Evolutionary conservation across 2,329 filamentous ascomycete species (phyloP).

Genomic region (Rosellinia necatrix): DNA sequence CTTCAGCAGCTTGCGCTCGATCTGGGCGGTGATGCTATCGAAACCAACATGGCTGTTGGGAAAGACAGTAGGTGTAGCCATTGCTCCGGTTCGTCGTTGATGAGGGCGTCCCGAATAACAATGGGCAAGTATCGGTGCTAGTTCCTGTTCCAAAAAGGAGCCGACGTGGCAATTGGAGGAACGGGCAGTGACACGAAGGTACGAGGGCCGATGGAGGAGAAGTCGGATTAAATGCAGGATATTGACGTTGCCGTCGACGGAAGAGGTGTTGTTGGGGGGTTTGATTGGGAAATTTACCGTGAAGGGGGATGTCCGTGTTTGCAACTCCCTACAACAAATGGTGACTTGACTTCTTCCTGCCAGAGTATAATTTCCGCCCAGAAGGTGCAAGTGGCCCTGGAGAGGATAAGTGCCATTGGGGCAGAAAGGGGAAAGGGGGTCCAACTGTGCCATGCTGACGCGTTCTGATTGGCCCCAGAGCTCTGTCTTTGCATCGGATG

Average conservation of each 20-base stretch:
- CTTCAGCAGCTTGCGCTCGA: slow-evolving; percentile 99
- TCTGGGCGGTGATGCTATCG: slow-evolving; percentile 99
- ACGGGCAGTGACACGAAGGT: slow-evolving; percentile 34
- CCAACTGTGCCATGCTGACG: slow-evolving; percentile 9
- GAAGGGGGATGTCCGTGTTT: slow-evolving; percentile 36
- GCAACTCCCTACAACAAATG: slow-evolving; percentile 34
- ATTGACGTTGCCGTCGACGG: slow-evolving; percentile 15
- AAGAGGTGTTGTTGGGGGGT: slow-evolving; percentile 14
- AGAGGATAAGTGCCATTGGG: too few species aligned
- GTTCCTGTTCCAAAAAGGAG: slow-evolving; percentile 46
- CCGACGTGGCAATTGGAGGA: slow-evolving; percentile 38
- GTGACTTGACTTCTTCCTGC: slow-evolving; percentile 36
- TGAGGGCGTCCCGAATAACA: slow-evolving; percentile 38
- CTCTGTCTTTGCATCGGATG: slow-evolving; percentile 27
- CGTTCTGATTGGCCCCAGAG: slow-evolving; percentile 35
- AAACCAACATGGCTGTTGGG: slow-evolving; percentile 99
- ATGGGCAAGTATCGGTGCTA: slow-evolving; percentile 37
- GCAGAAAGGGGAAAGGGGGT: slow-evolving; percentile 38
- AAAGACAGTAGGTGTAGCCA: slow-evolving; percentile 75
- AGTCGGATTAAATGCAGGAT: slow-evolving; percentile 17
- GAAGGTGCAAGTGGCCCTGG: slow-evolving; percentile 32
- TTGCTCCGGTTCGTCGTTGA: slow-evolving; percentile 48
- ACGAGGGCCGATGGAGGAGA: slow-evolving; percentile 14
- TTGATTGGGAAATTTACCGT: slow-evolving; percentile 34
- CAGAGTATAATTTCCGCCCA: slow-evolving; percentile 55